Evolutionary conservation across 352 stramenopile species (phyloP).

Genomic region (Phytophthora pini): DNA sequence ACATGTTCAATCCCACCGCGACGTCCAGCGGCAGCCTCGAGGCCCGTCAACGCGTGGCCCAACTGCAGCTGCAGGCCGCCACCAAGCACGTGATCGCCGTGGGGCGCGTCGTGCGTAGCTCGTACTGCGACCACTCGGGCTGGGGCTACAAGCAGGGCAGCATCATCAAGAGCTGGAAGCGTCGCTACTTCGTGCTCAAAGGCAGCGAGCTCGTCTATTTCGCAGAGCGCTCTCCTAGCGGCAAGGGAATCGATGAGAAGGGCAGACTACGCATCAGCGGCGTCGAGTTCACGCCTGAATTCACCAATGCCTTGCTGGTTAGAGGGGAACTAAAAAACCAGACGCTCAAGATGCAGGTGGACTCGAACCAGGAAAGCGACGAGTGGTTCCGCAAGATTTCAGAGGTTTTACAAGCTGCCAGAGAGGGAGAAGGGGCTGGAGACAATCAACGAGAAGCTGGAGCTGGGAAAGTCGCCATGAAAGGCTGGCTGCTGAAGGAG

Average conservation of each 20-base stretch:
- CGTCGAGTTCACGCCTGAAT: constrained; percentile 76
- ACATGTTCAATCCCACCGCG: constrained; percentile 32
- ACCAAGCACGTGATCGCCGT: constrained; percentile 56
- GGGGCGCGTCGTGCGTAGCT: constrained; percentile 53
- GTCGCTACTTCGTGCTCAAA: constrained; percentile 86
- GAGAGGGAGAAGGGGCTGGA: constrained; percentile 8
- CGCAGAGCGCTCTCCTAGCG: constrained; percentile 63
- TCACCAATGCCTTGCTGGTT: constrained; percentile 66
- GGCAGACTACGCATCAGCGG: constrained; percentile 59
- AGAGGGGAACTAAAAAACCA: constrained; percentile 79
- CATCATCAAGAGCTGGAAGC: constrained; percentile 87
- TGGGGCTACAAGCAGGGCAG: constrained; percentile 85
- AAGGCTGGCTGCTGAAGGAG: constrained; percentile 85
- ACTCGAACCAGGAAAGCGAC: constrained; percentile 64
- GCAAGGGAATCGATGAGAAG: constrained; percentile 84
- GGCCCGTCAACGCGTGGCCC: constrained; percentile 34
- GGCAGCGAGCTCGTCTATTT: constrained; percentile 84
- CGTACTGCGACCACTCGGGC: constrained; percentile 79
- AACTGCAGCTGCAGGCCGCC: constrained; percentile 44
- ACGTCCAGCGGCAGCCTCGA: constrained; percentile 33
- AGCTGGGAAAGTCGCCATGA: constrained; percentile 47
- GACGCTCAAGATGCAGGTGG: constrained; percentile 69
- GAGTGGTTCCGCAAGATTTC: constrained; percentile 72
- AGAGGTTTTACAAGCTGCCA: constrained; percentile 37
- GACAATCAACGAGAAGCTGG: constrained; percentile 7